Evolutionary conservation across 495 filamentous ascomycete species (phyloP), one percentile per base, ranked within the genome.

Genomic region (Xylaria telfairii): DNA sequence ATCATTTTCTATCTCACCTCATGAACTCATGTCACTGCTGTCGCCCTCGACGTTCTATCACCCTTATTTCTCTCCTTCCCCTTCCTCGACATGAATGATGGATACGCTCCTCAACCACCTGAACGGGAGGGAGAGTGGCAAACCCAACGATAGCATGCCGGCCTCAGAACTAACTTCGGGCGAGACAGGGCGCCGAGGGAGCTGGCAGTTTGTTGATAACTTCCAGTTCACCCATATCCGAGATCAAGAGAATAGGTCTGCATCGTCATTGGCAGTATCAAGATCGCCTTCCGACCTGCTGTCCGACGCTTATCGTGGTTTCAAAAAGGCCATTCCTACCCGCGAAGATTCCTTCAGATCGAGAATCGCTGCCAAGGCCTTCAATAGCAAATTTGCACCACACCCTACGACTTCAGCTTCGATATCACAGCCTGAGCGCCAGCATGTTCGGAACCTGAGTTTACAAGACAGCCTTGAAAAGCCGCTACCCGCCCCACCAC

Each of bases 401-500:
- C 34, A 76, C 56, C 76, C 81, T 63, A 30, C 74, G 34, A 71
- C 49, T 41, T 78, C 80, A 9, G 76, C 79, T 66, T 60, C 67
- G 44, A 73, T 68, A 60, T 67, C 75, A 32, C 74, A 70, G 42
- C 71, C 71, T 37, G 68, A 69, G 64, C 80, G 83, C 67, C 85
- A 66, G 64, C 64, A 87, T 88, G 85, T 75, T 49, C 78, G 83
- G 37, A 84, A 81, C 69, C 60, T 83, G 75, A 88, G 84, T 67
- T 76, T 85, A 28, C 82, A 86, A 59, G 78, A 84, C 64, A 86
- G 82, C 75, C 82, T 84, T 65, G 81, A 82, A 61, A 87, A 88
- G 74, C 85, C 85, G 42, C 74, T 87, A 51, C 85, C 85, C 57
- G 83, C 85, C 69, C 81, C 82, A 24, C 83, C 84, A 21, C 81